Conservation (phyloP, 1,139 yeast species). For the Candida sp. region DNA sequence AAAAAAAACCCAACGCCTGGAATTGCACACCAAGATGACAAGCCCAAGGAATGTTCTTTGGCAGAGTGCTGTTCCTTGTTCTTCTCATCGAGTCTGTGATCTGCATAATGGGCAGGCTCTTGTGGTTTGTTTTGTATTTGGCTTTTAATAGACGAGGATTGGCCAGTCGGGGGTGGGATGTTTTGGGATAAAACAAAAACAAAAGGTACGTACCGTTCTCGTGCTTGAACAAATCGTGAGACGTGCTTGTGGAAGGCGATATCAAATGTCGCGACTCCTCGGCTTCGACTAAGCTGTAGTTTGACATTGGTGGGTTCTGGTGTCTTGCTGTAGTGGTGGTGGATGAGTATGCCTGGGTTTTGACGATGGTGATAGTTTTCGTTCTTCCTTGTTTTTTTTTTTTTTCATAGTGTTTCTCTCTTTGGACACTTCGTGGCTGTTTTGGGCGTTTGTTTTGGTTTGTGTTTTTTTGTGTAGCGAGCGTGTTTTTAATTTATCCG, state of each 20-base stretch:
- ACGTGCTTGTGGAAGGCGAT: slow-evolving; percentile 11
- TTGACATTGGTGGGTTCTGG: not conserved
- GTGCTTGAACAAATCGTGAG: slow-evolving; percentile 24
- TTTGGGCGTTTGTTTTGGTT: not conserved
- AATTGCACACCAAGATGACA: no score
- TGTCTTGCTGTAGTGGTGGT: no score
- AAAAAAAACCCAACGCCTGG: no score
- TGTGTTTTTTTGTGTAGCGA: not conserved
- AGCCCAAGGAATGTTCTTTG: not conserved
- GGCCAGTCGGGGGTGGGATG: not conserved
- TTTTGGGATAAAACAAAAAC: slow-evolving; percentile 2
- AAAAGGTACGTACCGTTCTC: slow-evolving; percentile 31
- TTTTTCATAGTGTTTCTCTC: not conserved
- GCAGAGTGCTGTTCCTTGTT: no score
- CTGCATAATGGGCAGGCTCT: not conserved
- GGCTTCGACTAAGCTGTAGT: slow-evolving; percentile 4
- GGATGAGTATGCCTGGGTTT: not conserved
- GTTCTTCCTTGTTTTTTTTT: not conserved
- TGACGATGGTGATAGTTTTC: no score
- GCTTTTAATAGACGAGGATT: not conserved
- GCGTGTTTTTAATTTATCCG: not conserved
- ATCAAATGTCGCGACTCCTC: slow-evolving; percentile 15
- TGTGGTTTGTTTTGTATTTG: not conserved
- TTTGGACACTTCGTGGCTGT: not conserved
- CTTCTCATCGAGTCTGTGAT: not conserved